These are phyloP conservation scores for Emmonsia crescens DNA, from an alignment of 2,329 filamentous ascomycete genomes.

Conservation along the genomic window DNA sequence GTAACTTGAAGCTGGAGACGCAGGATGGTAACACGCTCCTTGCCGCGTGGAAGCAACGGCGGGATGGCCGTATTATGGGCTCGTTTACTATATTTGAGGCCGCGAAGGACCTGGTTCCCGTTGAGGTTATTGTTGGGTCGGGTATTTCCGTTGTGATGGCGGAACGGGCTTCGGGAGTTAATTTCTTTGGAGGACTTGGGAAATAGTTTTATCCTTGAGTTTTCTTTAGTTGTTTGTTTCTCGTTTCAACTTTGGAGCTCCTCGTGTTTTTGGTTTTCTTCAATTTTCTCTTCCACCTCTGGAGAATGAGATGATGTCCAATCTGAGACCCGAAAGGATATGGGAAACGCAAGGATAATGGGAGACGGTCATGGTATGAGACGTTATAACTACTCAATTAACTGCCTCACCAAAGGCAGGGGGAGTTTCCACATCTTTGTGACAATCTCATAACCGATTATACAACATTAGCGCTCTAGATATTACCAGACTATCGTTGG, in stretches of 20 bases:
- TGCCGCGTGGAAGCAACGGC: background rate
- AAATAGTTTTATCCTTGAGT: background rate
- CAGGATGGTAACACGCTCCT: background rate
- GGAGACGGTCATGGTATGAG: too few species aligned
- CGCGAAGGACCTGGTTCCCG: background rate
- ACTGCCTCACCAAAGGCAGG: too few species aligned
- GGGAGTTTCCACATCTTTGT: too few species aligned
- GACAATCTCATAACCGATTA: too few species aligned
- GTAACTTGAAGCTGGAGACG: background rate
- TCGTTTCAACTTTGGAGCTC: background rate
- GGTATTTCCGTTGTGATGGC: background rate
- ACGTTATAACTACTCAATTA: too few species aligned
- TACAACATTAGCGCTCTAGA: too few species aligned
- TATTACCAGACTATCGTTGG: too few species aligned
- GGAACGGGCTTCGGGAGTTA: background rate
- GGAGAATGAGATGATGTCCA: too few species aligned
- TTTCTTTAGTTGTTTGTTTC: background rate
- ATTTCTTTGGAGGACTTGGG: background rate
- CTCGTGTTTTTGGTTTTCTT: too few species aligned
- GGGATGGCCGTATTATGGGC: background rate
- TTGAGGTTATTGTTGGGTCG: background rate
- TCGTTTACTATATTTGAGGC: background rate
- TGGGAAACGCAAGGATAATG: too few species aligned
- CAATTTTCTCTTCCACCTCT: background rate
- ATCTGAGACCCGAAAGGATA: too few species aligned